These are phyloP conservation scores for Pythium rhizo-oryzae DNA, from an alignment of 352 stramenopile genomes.

Conservation along the genomic window DNA sequence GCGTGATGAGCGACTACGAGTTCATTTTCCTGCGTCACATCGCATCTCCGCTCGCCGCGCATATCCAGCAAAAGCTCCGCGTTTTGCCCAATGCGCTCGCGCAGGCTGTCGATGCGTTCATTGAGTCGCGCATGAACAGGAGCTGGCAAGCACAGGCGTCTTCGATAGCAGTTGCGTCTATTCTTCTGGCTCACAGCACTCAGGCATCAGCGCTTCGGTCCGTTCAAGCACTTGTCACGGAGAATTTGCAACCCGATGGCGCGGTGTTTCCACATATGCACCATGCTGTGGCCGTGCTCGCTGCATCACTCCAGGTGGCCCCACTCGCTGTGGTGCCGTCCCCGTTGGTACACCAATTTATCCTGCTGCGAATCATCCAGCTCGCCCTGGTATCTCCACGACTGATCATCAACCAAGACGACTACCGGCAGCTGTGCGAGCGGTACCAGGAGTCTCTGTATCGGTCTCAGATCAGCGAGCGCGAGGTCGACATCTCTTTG, in stretches of 20 bases:
- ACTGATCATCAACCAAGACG: neutral
- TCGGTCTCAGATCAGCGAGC: neutral
- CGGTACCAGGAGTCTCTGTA: constrained; percentile 16
- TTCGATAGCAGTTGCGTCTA: constrained; percentile 2
- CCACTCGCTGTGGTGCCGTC: constrained; percentile 7
- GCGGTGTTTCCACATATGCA: constrained; percentile 13
- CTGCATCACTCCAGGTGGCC: neutral
- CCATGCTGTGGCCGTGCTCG: neutral
- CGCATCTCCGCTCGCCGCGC: neutral
- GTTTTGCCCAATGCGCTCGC: neutral
- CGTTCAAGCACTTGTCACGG: neutral
- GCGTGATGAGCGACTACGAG: constrained; percentile 20
- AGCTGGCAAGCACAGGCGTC: neutral
- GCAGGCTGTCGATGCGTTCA: neutral
- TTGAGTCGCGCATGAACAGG: neutral
- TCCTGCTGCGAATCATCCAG: constrained; percentile 10
- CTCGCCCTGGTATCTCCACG: constrained; percentile 11
- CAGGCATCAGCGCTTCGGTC: neutral
- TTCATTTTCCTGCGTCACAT: constrained; percentile 21
- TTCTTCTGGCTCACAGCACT: constrained; percentile 12
- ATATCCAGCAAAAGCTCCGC: constrained; percentile 15
- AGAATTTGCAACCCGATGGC: constrained; percentile 5
- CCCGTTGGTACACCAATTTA: constrained; percentile 16
- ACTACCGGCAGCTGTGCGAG: neutral
- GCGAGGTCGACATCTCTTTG: neutral